Evolutionary conservation across 2,329 filamentous ascomycete genomes (phyloP), one percentile per base, ranked within the genome.

Genomic region (Trematosphaeria pertusa): DNA sequence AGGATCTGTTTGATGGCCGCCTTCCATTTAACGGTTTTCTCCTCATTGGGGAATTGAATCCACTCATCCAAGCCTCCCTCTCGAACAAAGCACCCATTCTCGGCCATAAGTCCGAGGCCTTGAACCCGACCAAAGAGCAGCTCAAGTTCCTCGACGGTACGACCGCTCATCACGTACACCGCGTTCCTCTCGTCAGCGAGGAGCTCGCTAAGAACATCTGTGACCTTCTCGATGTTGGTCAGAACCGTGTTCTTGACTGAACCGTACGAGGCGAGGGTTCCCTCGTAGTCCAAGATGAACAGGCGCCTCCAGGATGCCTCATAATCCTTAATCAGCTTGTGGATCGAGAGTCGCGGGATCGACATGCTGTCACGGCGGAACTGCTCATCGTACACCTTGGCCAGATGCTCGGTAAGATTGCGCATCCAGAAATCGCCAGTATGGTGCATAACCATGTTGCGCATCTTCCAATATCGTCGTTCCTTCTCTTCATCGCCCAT

Each of bases 211-310:
- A 97, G 74, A 0, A 91, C 85, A 50, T 92, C 88, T 36, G 96
- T 81, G 0, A 92, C 91, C 20, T 91, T 87, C 75, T 94, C 88
- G 2, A 91, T 91, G 56, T 89, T 95, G 39, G 90, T 88, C 14
- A 94, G 81, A 37, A 96, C 90, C 52, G 94, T 93, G 64, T 89
- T 88, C 50, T 85, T 88, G 45, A 91, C 87, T 0, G 89, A 88
- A 3, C 91, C 91, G 82, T 91, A 94, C 42, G 87, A 90, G 33
- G 94, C 89, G 6, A 97, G 78, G 0, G 93, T 97, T 34, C 91
- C 93, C 71, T 97, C 93, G 64, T 96, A 96, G 65, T 97, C 93
- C 34, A 97, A 79, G 55, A 97, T 86, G 71, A 97, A 94, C 2
- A 97, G 79, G 12, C 92, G 86, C 15, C 84, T 82, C 32, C 83